Conservation (phyloP, 1,284 basidiomycete species). For the Fomitopsis schrenkii region DNA sequence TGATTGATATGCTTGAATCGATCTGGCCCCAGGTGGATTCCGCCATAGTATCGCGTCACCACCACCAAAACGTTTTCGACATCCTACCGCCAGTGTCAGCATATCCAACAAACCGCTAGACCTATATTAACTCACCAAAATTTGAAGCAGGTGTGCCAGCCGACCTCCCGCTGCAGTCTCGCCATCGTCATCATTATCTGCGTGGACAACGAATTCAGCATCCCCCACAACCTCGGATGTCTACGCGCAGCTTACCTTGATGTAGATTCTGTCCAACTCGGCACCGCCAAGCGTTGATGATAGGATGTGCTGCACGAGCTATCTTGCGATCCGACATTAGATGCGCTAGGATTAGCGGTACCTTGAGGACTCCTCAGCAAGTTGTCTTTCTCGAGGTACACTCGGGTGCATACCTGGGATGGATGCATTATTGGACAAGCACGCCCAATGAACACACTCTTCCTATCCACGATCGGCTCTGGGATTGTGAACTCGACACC, state of each 20-base stretch:
- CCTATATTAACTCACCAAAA: slow-evolving; percentile 54
- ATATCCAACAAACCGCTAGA: not conserved
- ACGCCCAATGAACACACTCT: slow-evolving; percentile 80
- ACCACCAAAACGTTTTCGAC: slow-evolving; percentile 81
- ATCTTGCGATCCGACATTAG: slow-evolving; percentile 72
- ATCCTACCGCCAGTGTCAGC: slow-evolving; percentile 40
- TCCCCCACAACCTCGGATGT: not conserved
- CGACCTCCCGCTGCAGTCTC: slow-evolving; percentile 88
- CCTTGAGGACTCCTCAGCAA: slow-evolving; percentile 34
- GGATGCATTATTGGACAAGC: slow-evolving; percentile 79
- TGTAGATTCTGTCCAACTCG: slow-evolving; percentile 62
- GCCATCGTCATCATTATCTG: slow-evolving; percentile 93
- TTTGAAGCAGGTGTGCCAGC: slow-evolving; percentile 83
- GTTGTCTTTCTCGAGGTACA: not conserved
- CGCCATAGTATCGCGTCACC: slow-evolving; percentile 80
- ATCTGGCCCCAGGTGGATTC: slow-evolving; percentile 81
- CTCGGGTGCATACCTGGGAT: slow-evolving; percentile 50
- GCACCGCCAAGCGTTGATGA: slow-evolving; percentile 88
- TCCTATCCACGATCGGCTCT: slow-evolving; percentile 79
- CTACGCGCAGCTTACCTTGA: slow-evolving; percentile 49
- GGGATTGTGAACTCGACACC: slow-evolving; percentile 64
- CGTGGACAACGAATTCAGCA: not conserved
- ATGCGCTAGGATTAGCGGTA: slow-evolving; percentile 68
- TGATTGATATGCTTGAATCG: slow-evolving; percentile 93
- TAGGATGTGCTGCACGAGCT: slow-evolving; percentile 80